Evolutionary conservation across 2,329 filamentous ascomycete species (phyloP).

Genomic region (Aspergillus quadrilineatus): DNA sequence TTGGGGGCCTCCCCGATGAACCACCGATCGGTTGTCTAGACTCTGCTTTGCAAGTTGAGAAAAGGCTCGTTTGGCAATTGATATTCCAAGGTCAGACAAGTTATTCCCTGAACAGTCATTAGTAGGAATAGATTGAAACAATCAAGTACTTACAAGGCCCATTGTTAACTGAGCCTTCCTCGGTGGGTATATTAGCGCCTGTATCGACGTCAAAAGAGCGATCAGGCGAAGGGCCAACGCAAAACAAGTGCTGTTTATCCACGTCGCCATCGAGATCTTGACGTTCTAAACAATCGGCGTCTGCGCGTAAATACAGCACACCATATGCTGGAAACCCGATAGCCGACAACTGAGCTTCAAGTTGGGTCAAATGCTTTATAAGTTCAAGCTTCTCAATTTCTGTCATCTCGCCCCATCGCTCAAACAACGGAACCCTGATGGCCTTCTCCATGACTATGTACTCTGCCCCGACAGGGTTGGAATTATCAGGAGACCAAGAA

Average conservation of each 20-base stretch:
- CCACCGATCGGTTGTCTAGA: neutral
- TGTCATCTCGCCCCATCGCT: constrained; percentile 26
- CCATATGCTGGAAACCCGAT: constrained; percentile 27
- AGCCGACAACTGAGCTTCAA: constrained; percentile 24
- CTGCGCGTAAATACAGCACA: constrained; percentile 20
- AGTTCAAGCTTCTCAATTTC: constrained; percentile 22
- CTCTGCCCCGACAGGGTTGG: constrained; percentile 36
- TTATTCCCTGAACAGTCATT: neutral
- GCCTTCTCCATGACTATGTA: constrained; percentile 45
- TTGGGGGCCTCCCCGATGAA: no score
- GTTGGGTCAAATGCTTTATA: constrained; percentile 23
- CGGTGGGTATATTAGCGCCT: neutral
- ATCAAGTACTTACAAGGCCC: neutral
- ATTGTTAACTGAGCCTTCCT: neutral
- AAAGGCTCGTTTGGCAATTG: neutral
- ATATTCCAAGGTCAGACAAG: neutral
- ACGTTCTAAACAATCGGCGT: neutral
- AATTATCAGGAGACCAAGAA: constrained; percentile 22
- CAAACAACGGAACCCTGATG: constrained; percentile 31
- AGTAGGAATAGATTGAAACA: neutral
- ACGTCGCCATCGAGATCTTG: neutral
- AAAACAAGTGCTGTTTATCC: neutral
- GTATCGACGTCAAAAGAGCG: constrained; percentile 7
- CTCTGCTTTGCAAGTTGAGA: neutral
- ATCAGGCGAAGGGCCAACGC: neutral